Evolutionary conservation across 1,284 basidiomycete species (phyloP), one percentile per base, ranked within the genome.

Genomic region (Flammula alnicola): DNA sequence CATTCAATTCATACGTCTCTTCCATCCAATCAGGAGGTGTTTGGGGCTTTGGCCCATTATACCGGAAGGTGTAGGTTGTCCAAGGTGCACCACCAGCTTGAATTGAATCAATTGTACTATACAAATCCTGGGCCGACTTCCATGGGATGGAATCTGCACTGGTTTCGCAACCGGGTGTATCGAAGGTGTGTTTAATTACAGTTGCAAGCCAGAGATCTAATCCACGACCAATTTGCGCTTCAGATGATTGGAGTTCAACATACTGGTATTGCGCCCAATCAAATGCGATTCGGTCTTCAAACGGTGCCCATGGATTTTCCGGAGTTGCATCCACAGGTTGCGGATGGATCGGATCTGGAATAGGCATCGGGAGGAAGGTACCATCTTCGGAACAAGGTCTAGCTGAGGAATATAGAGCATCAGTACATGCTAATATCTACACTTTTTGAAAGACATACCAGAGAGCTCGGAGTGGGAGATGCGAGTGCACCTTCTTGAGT

Each of bases 31-130:
- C 38, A 9, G 62, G 63, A 1, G 54, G 32, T 6, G 52, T 37
- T 1, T 51, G 5, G 10, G 54, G 55, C 19, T 49, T 38, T 17
- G 46, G 40, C 2, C 65, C 63, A n/a, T 37, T 42, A 27, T 66
- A 62, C 1, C 16, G 20, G 9, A 63, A 55, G 6, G 52, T 43
- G 35, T 55, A 56, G 12, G 47, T 51, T 31, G 59, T 44, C 64
- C 64, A 69, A 1, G 64, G 59, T 1, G 56, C 52, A 30, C 47
- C 49, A 5, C 66, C 66, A 16, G 36, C 36, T 33, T 58, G 48
- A n/a, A 64, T 66, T 1, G 47, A 14, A 40, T 70, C 65, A 42
- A 69, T 68, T 5, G 59, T 61, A 1, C 47, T 40, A 39, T 63
- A 62, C 1, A 70, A 32, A 3, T 63, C 51, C 4, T 57, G 17